Base-by-base conservation (phyloP, 768 basidiomycete species). In the Termitomyces sp. region DNA sequence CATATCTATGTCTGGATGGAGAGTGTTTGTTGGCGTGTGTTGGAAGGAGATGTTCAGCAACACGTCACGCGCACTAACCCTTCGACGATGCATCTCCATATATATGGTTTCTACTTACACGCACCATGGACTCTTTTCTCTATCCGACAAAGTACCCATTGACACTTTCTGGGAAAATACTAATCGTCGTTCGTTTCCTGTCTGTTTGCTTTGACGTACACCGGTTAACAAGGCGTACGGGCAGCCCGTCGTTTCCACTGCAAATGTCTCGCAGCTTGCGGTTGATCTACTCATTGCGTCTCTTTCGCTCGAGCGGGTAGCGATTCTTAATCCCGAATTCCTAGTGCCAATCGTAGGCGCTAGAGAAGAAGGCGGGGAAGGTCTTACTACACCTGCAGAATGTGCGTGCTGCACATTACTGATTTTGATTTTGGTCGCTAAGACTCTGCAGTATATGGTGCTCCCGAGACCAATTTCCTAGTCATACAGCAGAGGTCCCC, bases 401-500 rank as follows among this genome's bases (percentile, higher is more conserved):
- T 69, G 90, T 91, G 67, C 66, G 87, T 71, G 55, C 55, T 32
- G n/a, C 9, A 41, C 10, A 16, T 50, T 53, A 16, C 30, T 33
- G 20, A 4, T 22, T 46, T 11, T 18, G 36, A 52, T 30, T 38
- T 35, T 22, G 10, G 38, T 40, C 16, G 26, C 52, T 48, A 57
- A 55, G 54, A 43, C 59, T 54, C 43, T 32, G 28, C 64, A 92
- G 90, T 93, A 8, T 92, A 85, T 63, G 86, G 87, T 7, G 76
- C 74, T 46, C 66, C 74, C 33, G 76, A 73, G 5, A 62, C 71
- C 51, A 68, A 79, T 46, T 57, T 92, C n/a, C 74, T 82, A 38
- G 74, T 90, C 48, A 68, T 93, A 18, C 92, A 92, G 65, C 91
- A 93, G 64, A 74, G 90, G 57, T 92, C 92, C 20, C 92, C 91